phyloP scores from a whole-genome alignment of 345 rosid species.

The Lepidium africanum region DNA sequence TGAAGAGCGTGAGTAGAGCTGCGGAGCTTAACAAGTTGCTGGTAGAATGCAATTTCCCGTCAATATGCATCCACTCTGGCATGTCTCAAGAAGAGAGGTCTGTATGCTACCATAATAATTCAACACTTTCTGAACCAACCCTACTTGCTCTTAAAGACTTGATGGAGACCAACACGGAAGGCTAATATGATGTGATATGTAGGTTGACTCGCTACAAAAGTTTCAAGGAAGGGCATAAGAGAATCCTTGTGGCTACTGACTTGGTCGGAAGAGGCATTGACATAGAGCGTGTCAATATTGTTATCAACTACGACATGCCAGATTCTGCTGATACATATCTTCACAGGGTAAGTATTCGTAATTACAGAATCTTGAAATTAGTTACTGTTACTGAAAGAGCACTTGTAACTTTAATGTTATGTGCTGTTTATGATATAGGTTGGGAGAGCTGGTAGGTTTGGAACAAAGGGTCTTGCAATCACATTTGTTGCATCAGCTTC shows the following conservation, averaged over 20 bases:
- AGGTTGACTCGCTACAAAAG: slow-evolving; percentile 97
- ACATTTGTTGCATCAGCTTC: slow-evolving; percentile 92
- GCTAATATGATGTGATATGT: background rate
- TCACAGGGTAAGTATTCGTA: slow-evolving; percentile 59
- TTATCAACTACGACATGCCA: slow-evolving; percentile 98
- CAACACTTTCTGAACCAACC: background rate
- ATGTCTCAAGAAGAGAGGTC: slow-evolving; percentile 99
- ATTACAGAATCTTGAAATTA: background rate
- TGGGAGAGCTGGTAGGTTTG: slow-evolving; percentile 99
- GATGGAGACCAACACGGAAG: background rate
- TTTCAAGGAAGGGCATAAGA: slow-evolving; percentile 96
- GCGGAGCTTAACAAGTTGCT: slow-evolving; percentile 94
- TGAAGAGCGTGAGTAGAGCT: slow-evolving; percentile 92
- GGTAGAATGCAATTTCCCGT: slow-evolving; percentile 92
- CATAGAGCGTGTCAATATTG: slow-evolving; percentile 96
- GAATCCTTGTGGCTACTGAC: slow-evolving; percentile 96
- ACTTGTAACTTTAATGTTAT: background rate
- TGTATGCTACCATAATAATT: background rate
- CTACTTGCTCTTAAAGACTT: background rate
- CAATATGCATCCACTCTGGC: slow-evolving; percentile 98
- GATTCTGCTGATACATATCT: slow-evolving; percentile 98
- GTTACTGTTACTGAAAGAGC: background rate
- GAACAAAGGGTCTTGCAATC: slow-evolving; percentile 96
- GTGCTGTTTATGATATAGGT: slow-evolving; percentile 38
- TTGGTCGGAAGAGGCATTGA: slow-evolving; percentile 97